Evolutionary conservation across 139 green algal genomes (phyloP).

Genomic region (Tetraselmis striata): DNA sequence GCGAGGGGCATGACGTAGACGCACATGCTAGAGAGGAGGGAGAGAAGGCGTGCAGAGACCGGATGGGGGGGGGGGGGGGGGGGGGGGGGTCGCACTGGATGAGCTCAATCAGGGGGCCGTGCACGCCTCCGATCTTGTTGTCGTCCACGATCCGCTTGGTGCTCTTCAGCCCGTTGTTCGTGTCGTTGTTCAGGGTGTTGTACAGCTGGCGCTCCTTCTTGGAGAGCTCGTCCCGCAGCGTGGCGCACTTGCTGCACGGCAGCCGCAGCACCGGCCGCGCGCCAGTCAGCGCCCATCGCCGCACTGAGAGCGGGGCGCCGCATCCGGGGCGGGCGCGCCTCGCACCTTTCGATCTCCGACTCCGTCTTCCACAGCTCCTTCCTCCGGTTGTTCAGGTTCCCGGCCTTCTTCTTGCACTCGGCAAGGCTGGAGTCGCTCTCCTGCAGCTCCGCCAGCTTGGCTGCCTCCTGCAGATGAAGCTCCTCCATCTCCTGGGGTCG

Average conservation of each 20-base stretch:
- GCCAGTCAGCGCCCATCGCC: constrained; percentile 10
- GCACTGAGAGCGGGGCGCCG: constrained; percentile 6
- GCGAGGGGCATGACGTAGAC: too few species aligned
- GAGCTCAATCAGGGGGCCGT: constrained; percentile 88
- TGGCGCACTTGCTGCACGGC: background rate
- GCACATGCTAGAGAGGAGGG: too few species aligned
- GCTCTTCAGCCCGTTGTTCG: constrained; percentile 18
- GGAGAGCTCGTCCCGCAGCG: constrained; percentile 5
- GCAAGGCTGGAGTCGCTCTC: constrained; percentile 15
- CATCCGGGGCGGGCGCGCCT: too few species aligned
- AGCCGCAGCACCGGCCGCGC: background rate
- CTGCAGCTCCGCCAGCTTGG: constrained; percentile 20
- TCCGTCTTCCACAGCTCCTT: constrained; percentile 47
- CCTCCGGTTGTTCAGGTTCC: constrained; percentile 33
- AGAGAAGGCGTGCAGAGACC: too few species aligned
- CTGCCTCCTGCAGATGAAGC: constrained; percentile 37
- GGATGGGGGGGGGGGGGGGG: too few species aligned
- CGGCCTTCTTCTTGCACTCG: constrained; percentile 3
- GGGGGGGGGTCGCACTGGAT: constrained; percentile 56
- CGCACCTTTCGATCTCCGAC: constrained; percentile 27
- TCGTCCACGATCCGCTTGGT: constrained; percentile 50
- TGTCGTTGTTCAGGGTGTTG: constrained; percentile 10
- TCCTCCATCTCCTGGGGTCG: constrained; percentile 20
- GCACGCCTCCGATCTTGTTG: constrained; percentile 72
- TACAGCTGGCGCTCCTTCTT: constrained; percentile 17